Evolutionary conservation across 306 rosid genomes (phyloP).

Genomic region (Urtica urens): DNA sequence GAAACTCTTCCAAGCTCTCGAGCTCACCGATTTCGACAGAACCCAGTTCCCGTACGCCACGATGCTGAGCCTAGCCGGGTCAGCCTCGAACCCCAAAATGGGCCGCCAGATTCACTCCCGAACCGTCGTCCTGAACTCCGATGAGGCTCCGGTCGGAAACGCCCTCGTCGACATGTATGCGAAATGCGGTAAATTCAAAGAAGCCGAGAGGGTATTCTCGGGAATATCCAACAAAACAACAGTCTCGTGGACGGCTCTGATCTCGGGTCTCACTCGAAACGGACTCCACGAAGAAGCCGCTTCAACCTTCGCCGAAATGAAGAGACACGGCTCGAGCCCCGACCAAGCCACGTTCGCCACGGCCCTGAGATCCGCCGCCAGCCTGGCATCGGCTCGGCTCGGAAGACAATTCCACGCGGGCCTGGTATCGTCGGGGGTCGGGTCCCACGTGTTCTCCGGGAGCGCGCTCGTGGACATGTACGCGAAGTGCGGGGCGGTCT

Average conservation of each 20-base stretch:
- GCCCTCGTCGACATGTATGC: constrained; percentile 91
- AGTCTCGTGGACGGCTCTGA: constrained; percentile 87
- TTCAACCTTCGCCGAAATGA: constrained; percentile 52
- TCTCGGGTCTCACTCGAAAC: constrained; percentile 61
- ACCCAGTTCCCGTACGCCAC: constrained; percentile 71
- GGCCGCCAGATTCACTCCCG: constrained; percentile 81
- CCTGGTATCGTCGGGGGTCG: constrained; percentile 46
- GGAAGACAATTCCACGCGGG: constrained; percentile 68
- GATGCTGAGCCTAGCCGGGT: constrained; percentile 69
- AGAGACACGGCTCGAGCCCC: constrained; percentile 30
- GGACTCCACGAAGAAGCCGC: constrained; percentile 62
- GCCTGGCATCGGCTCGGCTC: constrained; percentile 47
- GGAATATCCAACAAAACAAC: constrained; percentile 41
- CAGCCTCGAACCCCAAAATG: constrained; percentile 41
- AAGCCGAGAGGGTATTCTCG: constrained; percentile 50
- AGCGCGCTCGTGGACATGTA: constrained; percentile 90
- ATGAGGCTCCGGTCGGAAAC: constrained; percentile 54
- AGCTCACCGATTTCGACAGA: constrained; percentile 42
- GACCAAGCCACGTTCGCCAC: constrained; percentile 85
- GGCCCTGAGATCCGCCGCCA: constrained; percentile 59
- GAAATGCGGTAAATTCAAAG: constrained; percentile 60
- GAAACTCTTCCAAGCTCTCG: constrained; percentile 44
- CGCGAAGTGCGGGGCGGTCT: constrained; percentile 86
- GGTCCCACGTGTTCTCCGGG: constrained; percentile 68
- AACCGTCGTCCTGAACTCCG: constrained; percentile 36